phyloP scores from a whole-genome alignment of 208 protist species.

The Leishmania guyanensis region DNA sequence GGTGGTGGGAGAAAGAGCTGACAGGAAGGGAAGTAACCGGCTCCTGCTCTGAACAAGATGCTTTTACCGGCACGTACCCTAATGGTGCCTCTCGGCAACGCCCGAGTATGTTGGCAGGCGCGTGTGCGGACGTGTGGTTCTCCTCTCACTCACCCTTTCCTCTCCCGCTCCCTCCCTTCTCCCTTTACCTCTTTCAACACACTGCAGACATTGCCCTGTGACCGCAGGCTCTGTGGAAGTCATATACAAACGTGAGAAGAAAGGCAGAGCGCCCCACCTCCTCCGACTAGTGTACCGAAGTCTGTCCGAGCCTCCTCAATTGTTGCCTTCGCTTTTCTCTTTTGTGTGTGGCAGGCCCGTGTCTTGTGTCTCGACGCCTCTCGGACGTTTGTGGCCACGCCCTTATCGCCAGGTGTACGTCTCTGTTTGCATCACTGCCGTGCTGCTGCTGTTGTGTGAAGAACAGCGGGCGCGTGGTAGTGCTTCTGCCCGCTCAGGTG shows the following conservation, averaged over 20 bases:
- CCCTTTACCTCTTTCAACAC: conserved; percentile 36
- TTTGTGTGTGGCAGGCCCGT: no score
- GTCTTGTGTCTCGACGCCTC: background rate
- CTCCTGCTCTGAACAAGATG: background rate
- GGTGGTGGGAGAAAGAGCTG: background rate
- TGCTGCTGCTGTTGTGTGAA: background rate
- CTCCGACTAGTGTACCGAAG: background rate
- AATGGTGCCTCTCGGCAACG: background rate
- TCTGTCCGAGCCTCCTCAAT: no score
- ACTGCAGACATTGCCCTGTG: conserved; percentile 10
- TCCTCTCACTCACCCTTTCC: background rate
- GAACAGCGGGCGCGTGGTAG: background rate
- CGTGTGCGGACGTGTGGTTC: background rate
- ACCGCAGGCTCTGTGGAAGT: background rate
- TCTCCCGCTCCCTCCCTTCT: background rate
- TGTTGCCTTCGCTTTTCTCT: no score
- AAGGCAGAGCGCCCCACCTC: background rate
- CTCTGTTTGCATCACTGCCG: background rate
- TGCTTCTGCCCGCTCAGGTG: background rate
- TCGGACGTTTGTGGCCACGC: background rate
- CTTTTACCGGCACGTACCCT: background rate
- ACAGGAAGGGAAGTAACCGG: background rate
- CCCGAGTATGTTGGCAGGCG: background rate
- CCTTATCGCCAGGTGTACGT: background rate
- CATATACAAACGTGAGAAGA: background rate